phyloP scores from a whole-genome alignment of 495 filamentous ascomycete species.

The Xylaria intraflava region DNA sequence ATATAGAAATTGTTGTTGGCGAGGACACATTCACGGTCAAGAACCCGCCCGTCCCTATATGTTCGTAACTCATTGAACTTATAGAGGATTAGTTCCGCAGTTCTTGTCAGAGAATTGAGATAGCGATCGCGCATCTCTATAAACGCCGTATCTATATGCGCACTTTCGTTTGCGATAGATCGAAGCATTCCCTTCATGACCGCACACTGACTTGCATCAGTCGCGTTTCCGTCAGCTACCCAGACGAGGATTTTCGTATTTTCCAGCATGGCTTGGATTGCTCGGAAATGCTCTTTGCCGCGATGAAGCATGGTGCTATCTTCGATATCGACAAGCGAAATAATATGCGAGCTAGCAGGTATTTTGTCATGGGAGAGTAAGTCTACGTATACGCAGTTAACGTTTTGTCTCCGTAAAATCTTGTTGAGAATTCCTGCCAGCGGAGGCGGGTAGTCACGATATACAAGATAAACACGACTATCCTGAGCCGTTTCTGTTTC shows the following conservation, averaged over 20 bases:
- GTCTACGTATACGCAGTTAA: neutral
- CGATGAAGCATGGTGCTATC: neutral
- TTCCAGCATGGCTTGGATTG: neutral
- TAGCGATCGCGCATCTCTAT: neutral
- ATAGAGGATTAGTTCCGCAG: neutral
- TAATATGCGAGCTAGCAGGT: neutral
- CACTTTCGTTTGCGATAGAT: neutral
- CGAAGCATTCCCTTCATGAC: neutral
- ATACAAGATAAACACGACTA: neutral
- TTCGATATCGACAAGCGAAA: neutral
- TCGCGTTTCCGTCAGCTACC: neutral
- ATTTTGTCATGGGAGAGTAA: neutral
- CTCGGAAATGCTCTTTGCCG: neutral
- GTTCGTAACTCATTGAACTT: neutral
- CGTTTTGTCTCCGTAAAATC: neutral
- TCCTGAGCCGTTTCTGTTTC: neutral
- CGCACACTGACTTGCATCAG: neutral
- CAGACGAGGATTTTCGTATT: neutral
- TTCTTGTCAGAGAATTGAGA: neutral
- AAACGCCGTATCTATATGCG: neutral
- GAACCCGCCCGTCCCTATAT: neutral
- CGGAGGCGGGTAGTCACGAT: neutral
- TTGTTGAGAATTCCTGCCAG: neutral
- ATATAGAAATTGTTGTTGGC: neutral
- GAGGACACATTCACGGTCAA: neutral